Base-by-base conservation (phyloP, 75 land plant genomes). In the Pinus tabuliformis region DNA sequence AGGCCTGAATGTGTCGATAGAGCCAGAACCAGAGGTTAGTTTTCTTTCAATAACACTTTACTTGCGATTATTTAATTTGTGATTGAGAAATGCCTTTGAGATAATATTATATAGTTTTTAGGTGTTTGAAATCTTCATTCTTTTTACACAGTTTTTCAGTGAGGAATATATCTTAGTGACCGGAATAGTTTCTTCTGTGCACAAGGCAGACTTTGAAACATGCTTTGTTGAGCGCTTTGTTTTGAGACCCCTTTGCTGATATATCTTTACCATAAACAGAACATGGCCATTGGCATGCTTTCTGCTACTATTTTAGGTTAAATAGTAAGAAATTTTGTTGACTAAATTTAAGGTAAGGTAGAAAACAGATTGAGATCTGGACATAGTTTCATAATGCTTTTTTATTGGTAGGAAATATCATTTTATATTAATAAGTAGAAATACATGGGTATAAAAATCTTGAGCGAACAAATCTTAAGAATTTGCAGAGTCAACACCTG, bases 11-110 rank as follows among this genome's bases (percentile, higher is more conserved):
- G 89, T 84, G 76, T 94, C 94, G 0, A 91, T 97, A 75, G 84
- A 84, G 56, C 86, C 99, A 75, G 99, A 97, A 70, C 92, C 91
- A 18, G 99, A 97, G 95, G 99, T 89, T n/a, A 39, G 56, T 73
- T 56, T 62, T 37, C 14, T 52, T 52, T 54, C 49, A 57, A 8
- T 5, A 20, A 42, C 21, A 18, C 39, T 12, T 17, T 66, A 17
- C 18, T 37, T 68, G n/a, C 42, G 49, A 20, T n/a, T 39, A 8
- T 68, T 39, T 68, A 45, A 68, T 36, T 14, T 68, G 9, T 68
- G 37, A 30, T 64, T 18, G 3, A 18, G 12, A 20, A 68, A 11
- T 18, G n/a, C 21, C 22, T n/a, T 64, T 16, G 68, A 6, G 22
- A 68, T 12, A 68, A 39, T 37, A 68, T 9, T 37, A 4, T 68